Evolutionary conservation across 257 asterid genomes (phyloP).

Genomic region (Fraxinus excelsior): DNA sequence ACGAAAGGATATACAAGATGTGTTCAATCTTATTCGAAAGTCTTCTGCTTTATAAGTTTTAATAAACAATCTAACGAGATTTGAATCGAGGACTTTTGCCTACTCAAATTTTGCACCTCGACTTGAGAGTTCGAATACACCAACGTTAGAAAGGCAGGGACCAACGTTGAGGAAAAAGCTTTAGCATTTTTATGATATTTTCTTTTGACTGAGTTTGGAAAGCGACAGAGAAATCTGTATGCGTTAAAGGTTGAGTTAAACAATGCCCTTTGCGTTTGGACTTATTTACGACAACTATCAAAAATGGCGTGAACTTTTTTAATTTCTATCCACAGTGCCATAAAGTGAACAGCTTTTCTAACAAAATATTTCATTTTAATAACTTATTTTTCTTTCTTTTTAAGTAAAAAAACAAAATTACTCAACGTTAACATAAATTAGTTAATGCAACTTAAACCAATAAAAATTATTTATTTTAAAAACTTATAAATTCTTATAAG

Average conservation of each 20-base stretch:
- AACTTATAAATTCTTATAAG: too few species aligned
- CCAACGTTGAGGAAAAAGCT: constrained; percentile 54
- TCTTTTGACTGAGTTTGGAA: constrained; percentile 76
- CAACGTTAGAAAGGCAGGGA: constrained; percentile 34
- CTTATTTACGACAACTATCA: constrained; percentile 26
- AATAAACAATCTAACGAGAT: too few species aligned
- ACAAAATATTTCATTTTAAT: neutral
- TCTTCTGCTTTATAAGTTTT: too few species aligned
- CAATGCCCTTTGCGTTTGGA: constrained; percentile 37
- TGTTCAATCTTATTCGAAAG: too few species aligned
- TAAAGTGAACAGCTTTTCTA: neutral
- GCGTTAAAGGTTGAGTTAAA: constrained; percentile 53
- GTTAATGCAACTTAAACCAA: too few species aligned
- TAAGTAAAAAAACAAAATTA: too few species aligned
- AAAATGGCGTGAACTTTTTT: constrained; percentile 21
- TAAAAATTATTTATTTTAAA: too few species aligned
- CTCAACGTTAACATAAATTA: too few species aligned
- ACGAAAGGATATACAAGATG: neutral
- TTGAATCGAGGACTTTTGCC: constrained; percentile 24
- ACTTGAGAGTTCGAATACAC: constrained; percentile 36
- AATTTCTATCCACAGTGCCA: neutral
- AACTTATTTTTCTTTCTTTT: too few species aligned
- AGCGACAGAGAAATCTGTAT: constrained; percentile 48
- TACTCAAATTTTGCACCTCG: constrained; percentile 20
- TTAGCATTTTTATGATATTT: constrained; percentile 66